Evolutionary conservation across 305 asterid genomes (phyloP).

Genomic region (Solanum hybrid): DNA sequence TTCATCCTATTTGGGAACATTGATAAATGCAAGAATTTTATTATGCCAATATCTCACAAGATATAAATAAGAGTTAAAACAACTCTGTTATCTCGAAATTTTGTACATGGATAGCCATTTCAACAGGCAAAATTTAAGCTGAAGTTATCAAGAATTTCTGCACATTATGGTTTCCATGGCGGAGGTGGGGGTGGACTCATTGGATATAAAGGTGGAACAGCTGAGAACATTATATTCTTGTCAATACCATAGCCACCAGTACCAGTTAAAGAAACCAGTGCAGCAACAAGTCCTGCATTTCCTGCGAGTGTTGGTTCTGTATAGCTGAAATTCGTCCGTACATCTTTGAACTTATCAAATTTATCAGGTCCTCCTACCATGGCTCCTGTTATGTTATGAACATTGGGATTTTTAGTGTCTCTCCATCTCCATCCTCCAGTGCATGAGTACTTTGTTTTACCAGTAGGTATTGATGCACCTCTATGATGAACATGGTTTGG

Average conservation of each 20-base stretch:
- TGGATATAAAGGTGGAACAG: conserved; percentile 65
- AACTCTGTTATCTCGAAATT: not conserved
- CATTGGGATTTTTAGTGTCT: conserved; percentile 41
- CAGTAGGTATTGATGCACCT: conserved; percentile 64
- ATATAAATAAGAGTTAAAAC: not conserved
- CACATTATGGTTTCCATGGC: conserved; percentile 57
- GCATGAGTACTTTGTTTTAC: conserved; percentile 50
- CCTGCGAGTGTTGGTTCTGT: conserved; percentile 86
- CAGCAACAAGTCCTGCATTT: conserved; percentile 86
- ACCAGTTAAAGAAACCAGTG: conserved; percentile 62
- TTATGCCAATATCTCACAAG: not conserved
- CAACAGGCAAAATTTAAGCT: not conserved
- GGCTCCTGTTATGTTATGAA: conserved; percentile 65
- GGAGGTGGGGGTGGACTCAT: conserved; percentile 63
- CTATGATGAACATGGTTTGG: conserved; percentile 82
- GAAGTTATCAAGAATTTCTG: not conserved
- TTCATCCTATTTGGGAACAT: not conserved
- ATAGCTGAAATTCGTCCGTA: conserved; percentile 46
- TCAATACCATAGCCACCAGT: conserved; percentile 57
- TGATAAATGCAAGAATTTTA: not conserved
- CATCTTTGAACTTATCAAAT: conserved; percentile 57
- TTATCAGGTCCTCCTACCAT: conserved; percentile 91
- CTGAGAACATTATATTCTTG: conserved; percentile 51
- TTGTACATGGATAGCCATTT: not conserved
- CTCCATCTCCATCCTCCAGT: conserved; percentile 71